Conservation (phyloP, 441 rosid genomes). For the Theobroma grandiflorum region DNA sequence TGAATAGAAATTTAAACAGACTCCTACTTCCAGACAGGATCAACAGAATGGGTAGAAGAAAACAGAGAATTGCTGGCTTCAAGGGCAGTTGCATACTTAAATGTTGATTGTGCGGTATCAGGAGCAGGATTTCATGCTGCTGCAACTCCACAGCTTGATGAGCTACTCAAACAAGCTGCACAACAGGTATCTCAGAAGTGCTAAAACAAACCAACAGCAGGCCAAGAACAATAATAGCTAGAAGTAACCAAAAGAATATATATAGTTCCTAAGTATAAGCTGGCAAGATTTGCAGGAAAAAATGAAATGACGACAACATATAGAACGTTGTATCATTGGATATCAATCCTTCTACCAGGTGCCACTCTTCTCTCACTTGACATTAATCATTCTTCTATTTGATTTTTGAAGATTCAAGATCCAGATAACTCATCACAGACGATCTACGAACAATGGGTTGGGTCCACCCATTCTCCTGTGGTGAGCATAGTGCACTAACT, state of each 20-base stretch:
- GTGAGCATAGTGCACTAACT: conserved; percentile 46
- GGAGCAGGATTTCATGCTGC: conserved; percentile 75
- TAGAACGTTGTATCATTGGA: not conserved
- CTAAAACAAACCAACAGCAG: not conserved
- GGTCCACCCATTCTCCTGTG: conserved; percentile 46
- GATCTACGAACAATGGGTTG: conserved; percentile 72
- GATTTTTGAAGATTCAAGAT: conserved; percentile 67
- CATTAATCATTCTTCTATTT: conserved; percentile 15
- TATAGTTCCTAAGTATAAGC: not conserved
- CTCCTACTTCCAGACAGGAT: conserved; percentile 66
- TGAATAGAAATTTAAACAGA: conserved; percentile 21
- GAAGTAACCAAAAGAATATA: not conserved
- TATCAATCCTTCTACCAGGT: conserved; percentile 18
- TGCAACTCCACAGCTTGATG: conserved; percentile 92
- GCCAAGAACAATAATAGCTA: not conserved
- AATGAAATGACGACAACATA: not conserved
- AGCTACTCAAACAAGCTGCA: conserved; percentile 66
- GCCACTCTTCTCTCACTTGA: conserved; percentile 18
- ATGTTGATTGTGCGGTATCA: conserved; percentile 70
- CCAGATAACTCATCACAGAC: conserved; percentile 80
- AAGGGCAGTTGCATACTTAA: conserved; percentile 83
- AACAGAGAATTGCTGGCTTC: conserved; percentile 78
- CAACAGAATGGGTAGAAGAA: conserved; percentile 97
- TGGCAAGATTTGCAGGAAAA: not conserved
- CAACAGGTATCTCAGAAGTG: conserved; percentile 54